Conservation (phyloP, 139 green algal species). For the Helicosporidium sp. region DNA sequence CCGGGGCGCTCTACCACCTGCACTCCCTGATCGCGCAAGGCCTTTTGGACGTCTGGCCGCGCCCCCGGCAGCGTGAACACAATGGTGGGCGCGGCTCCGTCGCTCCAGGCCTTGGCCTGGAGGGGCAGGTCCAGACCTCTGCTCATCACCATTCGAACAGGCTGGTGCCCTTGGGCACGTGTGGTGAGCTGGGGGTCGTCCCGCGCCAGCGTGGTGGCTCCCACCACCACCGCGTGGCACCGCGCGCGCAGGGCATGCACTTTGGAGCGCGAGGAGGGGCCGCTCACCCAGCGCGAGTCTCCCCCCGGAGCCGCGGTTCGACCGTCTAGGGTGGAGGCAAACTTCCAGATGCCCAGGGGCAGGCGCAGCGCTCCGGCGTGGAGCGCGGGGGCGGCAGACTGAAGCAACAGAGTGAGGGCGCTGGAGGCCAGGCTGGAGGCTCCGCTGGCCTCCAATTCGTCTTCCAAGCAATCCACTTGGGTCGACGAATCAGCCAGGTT, state of each 20-base stretch:
- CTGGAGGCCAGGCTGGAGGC: not conserved
- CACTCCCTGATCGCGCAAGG: constrained; percentile 39
- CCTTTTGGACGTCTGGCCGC: constrained; percentile 39
- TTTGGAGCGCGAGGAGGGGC: constrained; percentile 26
- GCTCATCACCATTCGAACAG: constrained; percentile 77
- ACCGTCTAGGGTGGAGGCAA: constrained; percentile 97
- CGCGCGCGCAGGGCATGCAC: constrained; percentile 66
- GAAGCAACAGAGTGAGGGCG: constrained; percentile 51
- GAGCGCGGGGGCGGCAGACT: no score
- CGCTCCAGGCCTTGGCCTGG: constrained; percentile 78
- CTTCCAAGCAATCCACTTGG: no score
- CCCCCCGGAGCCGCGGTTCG: constrained; percentile 86
- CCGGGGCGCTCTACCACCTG: constrained; percentile 98
- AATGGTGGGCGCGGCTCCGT: constrained; percentile 70
- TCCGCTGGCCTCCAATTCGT: not conserved
- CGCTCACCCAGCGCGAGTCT: constrained; percentile 86
- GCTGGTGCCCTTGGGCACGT: constrained; percentile 56
- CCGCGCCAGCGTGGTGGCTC: constrained; percentile 68
- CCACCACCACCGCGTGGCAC: constrained; percentile 80
- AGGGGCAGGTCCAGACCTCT: constrained; percentile 68
- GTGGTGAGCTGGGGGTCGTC: constrained; percentile 94
- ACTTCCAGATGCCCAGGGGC: constrained; percentile 76
- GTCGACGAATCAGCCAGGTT: not conserved
- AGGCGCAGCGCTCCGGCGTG: constrained; percentile 49
- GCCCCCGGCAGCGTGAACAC: constrained; percentile 86